Conservation (phyloP, 2,329 filamentous ascomycete genomes). For the Venturia carpophila region DNA sequence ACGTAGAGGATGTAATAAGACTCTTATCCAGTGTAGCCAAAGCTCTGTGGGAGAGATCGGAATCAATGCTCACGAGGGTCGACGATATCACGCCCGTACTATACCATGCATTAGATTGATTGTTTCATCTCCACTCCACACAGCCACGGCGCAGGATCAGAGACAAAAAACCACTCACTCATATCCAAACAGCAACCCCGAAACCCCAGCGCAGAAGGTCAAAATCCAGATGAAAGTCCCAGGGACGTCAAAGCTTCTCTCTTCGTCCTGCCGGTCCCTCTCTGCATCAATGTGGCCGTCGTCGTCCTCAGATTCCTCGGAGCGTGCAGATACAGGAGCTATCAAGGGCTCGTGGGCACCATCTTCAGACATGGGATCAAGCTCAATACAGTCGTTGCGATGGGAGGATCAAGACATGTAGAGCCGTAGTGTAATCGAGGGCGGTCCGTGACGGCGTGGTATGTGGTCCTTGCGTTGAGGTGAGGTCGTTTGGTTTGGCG, state of each 20-base stretch:
- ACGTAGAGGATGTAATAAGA: constrained; percentile 51
- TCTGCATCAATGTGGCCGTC: neutral
- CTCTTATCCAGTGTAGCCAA: constrained; percentile 50
- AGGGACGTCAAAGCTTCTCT: constrained; percentile 21
- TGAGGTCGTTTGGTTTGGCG: constrained; percentile 11
- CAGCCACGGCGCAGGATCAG: neutral
- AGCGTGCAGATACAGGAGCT: constrained; percentile 19
- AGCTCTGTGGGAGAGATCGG: constrained; percentile 44
- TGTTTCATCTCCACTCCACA: neutral
- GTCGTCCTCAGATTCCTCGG: neutral
- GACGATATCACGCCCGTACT: constrained; percentile 55
- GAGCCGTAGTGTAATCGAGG: constrained; percentile 18
- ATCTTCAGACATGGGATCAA: constrained; percentile 25
- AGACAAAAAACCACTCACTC: constrained; percentile 40
- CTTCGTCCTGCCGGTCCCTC: constrained; percentile 12
- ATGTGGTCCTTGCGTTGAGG: constrained; percentile 11
- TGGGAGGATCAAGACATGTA: neutral
- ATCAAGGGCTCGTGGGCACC: constrained; percentile 30
- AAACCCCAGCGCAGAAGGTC: constrained; percentile 50
- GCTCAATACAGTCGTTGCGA: constrained; percentile 22
- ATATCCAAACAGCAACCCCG: constrained; percentile 54
- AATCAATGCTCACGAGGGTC: constrained; percentile 48
- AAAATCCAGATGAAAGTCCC: constrained; percentile 46
- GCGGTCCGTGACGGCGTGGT: constrained; percentile 18
- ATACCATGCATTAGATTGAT: constrained; percentile 19